These are phyloP conservation scores for Endocarpon pusillum DNA, from an alignment of 495 filamentous ascomycete genomes.

Conservation along the genomic window DNA sequence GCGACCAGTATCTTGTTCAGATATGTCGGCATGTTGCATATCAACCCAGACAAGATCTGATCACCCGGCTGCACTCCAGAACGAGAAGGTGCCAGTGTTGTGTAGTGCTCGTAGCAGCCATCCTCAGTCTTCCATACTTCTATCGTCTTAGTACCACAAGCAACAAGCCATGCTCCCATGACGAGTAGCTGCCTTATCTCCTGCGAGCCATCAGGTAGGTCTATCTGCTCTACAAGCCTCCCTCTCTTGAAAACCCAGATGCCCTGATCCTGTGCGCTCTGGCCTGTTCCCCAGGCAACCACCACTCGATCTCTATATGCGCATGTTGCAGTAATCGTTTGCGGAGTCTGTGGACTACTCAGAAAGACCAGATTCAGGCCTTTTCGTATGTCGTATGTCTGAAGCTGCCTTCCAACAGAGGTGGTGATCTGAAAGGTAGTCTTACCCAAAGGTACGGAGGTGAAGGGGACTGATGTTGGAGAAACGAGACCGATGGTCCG, in stretches of 20 bases:
- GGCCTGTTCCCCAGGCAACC: slow-evolving; percentile 61
- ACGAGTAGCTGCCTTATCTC: slow-evolving; percentile 59
- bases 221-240: slow-evolving; percentile 63
- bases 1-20: slow-evolving; percentile 91
- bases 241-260: slow-evolving; percentile 92
- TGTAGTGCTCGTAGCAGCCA: slow-evolving; percentile 72
- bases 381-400: slow-evolving; percentile 83
- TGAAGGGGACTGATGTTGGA: slow-evolving; percentile 75
- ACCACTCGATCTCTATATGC: slow-evolving; percentile 80
- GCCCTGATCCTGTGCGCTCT: slow-evolving; percentile 34
- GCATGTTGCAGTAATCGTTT: slow-evolving; percentile 64
- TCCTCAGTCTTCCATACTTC: slow-evolving; percentile 66
- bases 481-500: slow-evolving; percentile 89
- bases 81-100: slow-evolving; percentile 43
- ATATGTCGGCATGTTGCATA: slow-evolving; percentile 78
- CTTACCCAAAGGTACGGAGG: slow-evolving; percentile 72
- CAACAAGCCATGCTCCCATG: slow-evolving; percentile 86
- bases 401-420: slow-evolving; percentile 71
- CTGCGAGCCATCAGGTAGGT: slow-evolving; percentile 37
- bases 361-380: slow-evolving; percentile 86
- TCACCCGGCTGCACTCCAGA: slow-evolving; percentile 25
- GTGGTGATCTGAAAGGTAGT: slow-evolving; percentile 95
- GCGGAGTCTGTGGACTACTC: slow-evolving; percentile 74
- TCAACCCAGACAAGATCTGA: slow-evolving; percentile 47
- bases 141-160: slow-evolving; percentile 53